Base-by-base conservation (phyloP, 306 rosid genomes). In the Cucumis hystrix region DNA sequence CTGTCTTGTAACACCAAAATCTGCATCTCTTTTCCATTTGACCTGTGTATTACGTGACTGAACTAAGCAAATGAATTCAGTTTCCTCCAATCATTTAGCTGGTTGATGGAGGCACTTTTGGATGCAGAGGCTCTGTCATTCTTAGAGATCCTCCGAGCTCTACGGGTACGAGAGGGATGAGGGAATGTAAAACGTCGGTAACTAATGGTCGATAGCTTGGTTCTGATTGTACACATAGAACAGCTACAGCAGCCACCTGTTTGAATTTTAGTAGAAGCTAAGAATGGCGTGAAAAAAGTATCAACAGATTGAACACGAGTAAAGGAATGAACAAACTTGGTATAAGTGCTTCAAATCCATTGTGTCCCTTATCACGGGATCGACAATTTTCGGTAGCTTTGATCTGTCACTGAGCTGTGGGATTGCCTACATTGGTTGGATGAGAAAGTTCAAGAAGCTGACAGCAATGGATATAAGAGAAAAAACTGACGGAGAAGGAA, bases 211-310 rank as follows among this genome's bases (percentile, higher is more conserved):
- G 85, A 82, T 95, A 95, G 79, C 96, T 90, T 28, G 98, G 91
- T 82, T 95, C 98, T 16, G 96, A 74, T 82, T 95, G 98, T 66
- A 95, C 96, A 51, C 98, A 95, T 6, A 95, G 85, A 66, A 95
- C 93, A 63, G 96, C 97, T 63, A 95, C 98, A 6, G 97, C 98
- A 80, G 97, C 98, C 78, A 95, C 96, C 98, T 94, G 89, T 83
- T 56, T 59, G 37, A 71, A 63, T 60, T 60, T 28, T 20, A 59
- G 13, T 0, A 45, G 51, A 47, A 54, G 25, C 17, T 47, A 51
- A 49, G 35, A 64, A 55, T 6, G 30, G 59, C 1, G 70, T 60
- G 60, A 62, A 79, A 43, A 79, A 59, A 45, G 17, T 17, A 52
- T 47, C 35, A 21, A 28, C 45, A 63, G 51, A 67, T 51, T 56